Conservation (phyloP, 2,329 filamentous ascomycete species). For the Penicillium concentricum region DNA sequence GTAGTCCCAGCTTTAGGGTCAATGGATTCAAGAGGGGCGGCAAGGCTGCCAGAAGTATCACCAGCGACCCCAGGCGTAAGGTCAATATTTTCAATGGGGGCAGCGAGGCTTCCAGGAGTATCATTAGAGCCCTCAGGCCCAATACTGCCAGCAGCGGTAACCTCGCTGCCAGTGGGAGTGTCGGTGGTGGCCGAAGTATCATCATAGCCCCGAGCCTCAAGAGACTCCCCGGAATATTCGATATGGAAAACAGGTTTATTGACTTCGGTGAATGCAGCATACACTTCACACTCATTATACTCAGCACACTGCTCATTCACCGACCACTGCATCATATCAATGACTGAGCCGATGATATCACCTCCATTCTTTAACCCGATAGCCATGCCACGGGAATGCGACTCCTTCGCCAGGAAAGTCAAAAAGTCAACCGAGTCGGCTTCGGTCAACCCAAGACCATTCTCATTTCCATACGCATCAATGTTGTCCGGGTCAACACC, state of each 20-base stretch:
- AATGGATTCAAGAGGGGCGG: too few relatives aligned
- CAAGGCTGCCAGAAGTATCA: too few relatives aligned
- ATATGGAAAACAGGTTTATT: slow-evolving; percentile 72
- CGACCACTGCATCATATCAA: slow-evolving; percentile 59
- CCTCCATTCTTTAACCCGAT: slow-evolving; percentile 69
- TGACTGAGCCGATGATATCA: slow-evolving; percentile 55
- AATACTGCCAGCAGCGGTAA: background rate
- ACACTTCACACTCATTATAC: slow-evolving; percentile 60
- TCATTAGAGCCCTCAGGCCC: too few relatives aligned
- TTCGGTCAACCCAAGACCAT: slow-evolving; percentile 61
- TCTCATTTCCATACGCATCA: slow-evolving; percentile 65
- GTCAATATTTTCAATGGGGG: too few relatives aligned
- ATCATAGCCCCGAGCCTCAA: background rate
- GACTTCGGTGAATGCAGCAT: slow-evolving; percentile 57
- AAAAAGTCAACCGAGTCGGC: slow-evolving; percentile 60
- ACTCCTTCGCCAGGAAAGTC: slow-evolving; percentile 57
- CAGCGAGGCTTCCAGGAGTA: too few relatives aligned
- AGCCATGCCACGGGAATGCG: slow-evolving; percentile 55
- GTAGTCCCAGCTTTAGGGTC: too few relatives aligned
- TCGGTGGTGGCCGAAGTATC: background rate
- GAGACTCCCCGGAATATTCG: slow-evolving; percentile 56
- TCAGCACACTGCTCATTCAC: slow-evolving; percentile 70
- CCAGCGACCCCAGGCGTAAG: too few relatives aligned
- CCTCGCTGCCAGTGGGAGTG: background rate
- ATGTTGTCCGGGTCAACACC: slow-evolving; percentile 72